Conservation (phyloP, 2,329 filamentous ascomycete genomes). For the Paracorniculantispora psalliotae region DNA sequence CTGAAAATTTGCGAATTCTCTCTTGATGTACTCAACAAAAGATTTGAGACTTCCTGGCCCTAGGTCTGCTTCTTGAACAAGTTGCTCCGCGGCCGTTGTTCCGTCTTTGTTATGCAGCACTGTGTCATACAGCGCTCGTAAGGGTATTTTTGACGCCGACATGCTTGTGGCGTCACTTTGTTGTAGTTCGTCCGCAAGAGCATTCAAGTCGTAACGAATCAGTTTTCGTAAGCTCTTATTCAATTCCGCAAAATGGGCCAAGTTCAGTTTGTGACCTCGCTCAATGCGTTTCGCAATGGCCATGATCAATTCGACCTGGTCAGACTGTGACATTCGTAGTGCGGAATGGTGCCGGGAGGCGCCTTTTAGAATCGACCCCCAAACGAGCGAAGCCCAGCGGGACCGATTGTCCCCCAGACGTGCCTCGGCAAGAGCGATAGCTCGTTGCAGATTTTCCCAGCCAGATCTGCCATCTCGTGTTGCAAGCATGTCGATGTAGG, state of each 20-base stretch:
- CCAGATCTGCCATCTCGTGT: slow-evolving; percentile 18
- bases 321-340: slow-evolving; percentile 23
- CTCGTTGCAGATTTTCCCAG: slow-evolving; percentile 26
- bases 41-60: background rate
- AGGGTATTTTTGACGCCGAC: background rate
- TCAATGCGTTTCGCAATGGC: slow-evolving; percentile 27
- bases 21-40: slow-evolving; percentile 5
- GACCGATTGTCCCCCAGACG: slow-evolving; percentile 22
- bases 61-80: background rate
- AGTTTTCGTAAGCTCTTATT: slow-evolving; percentile 23
- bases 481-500: slow-evolving; percentile 40
- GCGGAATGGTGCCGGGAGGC: slow-evolving; percentile 26
- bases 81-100: background rate
- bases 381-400: slow-evolving; percentile 27
- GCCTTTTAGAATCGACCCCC: slow-evolving; percentile 31
- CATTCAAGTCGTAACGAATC: slow-evolving; percentile 15
- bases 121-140: background rate
- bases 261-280: slow-evolving; percentile 19
- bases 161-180: background rate
- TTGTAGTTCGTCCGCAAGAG: background rate
- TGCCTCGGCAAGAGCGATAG: slow-evolving; percentile 25
- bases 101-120: background rate
- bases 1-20: background rate
- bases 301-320: slow-evolving; percentile 27
- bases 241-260: slow-evolving; percentile 22